phyloP scores from a whole-genome alignment of 2,329 filamentous ascomycete genomes.

The Magnaporthiopsis incrustans region DNA sequence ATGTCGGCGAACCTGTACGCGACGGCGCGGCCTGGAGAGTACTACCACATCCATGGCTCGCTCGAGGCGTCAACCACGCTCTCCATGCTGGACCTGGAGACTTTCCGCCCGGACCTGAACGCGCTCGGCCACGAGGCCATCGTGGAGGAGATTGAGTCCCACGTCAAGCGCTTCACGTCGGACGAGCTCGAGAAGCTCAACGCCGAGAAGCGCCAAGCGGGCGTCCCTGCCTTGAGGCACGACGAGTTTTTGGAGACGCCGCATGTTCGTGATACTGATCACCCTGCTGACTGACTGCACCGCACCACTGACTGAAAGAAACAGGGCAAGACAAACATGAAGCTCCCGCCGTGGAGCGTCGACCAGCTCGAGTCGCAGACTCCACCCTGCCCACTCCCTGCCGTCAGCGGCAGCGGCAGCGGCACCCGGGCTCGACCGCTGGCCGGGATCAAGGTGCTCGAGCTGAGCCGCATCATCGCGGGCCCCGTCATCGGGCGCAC shows the following conservation, averaged over 20 bases:
- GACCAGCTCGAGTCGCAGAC: constrained; percentile 34
- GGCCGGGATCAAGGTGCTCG: constrained; percentile 62
- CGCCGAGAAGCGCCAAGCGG: constrained; percentile 46
- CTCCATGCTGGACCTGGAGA: constrained; percentile 60
- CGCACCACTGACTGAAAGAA: no score
- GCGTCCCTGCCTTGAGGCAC: constrained; percentile 50
- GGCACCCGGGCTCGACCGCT: constrained; percentile 26
- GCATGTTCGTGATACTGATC: constrained; percentile 27
- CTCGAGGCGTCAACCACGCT: constrained; percentile 62
- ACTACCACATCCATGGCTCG: constrained; percentile 70
- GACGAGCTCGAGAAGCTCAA: constrained; percentile 53
- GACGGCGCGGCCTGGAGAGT: constrained; percentile 57
- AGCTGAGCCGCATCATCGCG: constrained; percentile 68
- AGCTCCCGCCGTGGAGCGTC: constrained; percentile 40
- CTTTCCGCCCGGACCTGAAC: constrained; percentile 34
- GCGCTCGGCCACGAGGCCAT: constrained; percentile 15
- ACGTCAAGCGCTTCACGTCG: constrained; percentile 45
- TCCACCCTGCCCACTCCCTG: constrained; percentile 33
- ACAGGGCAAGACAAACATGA: constrained; percentile 25
- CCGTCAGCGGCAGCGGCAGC: constrained; percentile 12
- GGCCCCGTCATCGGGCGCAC: constrained; percentile 65
- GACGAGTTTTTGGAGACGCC: constrained; percentile 50
- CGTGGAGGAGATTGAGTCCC: constrained; percentile 39
- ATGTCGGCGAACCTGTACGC: constrained; percentile 66
- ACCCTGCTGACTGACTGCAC: neutral